Evolutionary conservation across 495 filamentous ascomycete genomes (phyloP).

Genomic region (Rostrohypoxylon terebratum): DNA sequence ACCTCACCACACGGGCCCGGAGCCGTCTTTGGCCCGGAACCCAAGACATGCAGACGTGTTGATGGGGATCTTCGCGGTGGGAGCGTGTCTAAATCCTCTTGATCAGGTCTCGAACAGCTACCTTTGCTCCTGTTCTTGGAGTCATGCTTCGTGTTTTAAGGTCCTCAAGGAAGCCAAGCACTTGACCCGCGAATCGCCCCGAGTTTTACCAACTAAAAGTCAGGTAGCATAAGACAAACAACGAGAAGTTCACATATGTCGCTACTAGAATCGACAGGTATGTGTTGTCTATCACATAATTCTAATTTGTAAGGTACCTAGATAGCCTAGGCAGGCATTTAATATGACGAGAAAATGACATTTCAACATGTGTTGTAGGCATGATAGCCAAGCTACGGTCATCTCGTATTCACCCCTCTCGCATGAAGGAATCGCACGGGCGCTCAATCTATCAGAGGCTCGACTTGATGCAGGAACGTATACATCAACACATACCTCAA

Average conservation of each 20-base stretch:
- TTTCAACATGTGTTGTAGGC: slow-evolving; percentile 8
- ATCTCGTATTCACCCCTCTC: slow-evolving; percentile 9
- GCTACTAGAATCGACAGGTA: no score
- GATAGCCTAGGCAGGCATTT: neutral
- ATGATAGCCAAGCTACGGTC: slow-evolving; percentile 29
- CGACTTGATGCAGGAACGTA: slow-evolving; percentile 40
- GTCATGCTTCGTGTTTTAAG: no score
- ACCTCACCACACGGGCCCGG: neutral
- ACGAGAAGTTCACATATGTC: no score
- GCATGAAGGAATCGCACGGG: neutral
- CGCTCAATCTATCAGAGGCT: slow-evolving; percentile 29
- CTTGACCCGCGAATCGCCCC: no score
- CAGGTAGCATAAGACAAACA: neutral
- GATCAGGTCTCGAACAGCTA: neutral
- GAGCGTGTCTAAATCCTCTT: neutral
- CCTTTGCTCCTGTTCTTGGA: neutral
- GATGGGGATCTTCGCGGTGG: no score
- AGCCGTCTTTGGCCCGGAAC: neutral
- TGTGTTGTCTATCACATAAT: no score
- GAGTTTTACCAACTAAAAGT: no score
- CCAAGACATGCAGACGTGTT: neutral
- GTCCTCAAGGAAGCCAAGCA: no score
- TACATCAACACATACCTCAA: slow-evolving; percentile 22
- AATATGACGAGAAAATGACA: neutral
- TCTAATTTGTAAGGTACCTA: no score